phyloP scores from a whole-genome alignment of 331 rosid genomes.

The Telfairia occidentalis region DNA sequence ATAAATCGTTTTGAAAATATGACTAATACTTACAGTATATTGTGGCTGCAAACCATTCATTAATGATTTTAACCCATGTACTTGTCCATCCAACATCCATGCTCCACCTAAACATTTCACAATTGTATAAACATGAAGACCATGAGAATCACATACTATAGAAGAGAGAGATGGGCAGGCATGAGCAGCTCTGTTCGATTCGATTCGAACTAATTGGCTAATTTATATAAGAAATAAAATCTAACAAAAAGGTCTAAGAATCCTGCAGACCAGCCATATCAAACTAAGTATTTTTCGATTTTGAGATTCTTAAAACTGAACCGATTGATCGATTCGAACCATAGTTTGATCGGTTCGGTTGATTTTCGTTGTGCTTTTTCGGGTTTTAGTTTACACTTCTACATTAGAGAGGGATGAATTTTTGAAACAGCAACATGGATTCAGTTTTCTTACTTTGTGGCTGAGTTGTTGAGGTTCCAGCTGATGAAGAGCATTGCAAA shows the following conservation, averaged over 20 bases:
- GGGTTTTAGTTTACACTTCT: background rate
- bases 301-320: background rate
- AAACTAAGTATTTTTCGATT: background rate
- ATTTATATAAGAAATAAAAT: background rate
- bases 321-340: background rate
- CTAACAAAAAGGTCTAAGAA: background rate
- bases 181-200: background rate
- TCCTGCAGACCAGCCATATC: background rate
- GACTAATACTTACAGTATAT: slow-evolving; percentile 46
- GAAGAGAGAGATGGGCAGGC: background rate
- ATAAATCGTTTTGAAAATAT: background rate
- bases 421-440: background rate
- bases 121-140: background rate
- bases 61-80: slow-evolving; percentile 64
- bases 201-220: background rate
- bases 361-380: background rate
- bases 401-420: background rate
- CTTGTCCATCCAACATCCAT: slow-evolving; percentile 90
- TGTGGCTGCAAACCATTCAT: slow-evolving; percentile 88
- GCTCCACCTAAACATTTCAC: slow-evolving; percentile 62
- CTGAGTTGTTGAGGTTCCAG: slow-evolving; percentile 76
- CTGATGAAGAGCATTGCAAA: slow-evolving; percentile 90
- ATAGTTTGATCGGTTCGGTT: background rate
- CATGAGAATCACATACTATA: background rate
- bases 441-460: slow-evolving; percentile 39